Evolutionary conservation across 140 eudicot genomes (phyloP).

Genomic region (Flaveria floridana): DNA sequence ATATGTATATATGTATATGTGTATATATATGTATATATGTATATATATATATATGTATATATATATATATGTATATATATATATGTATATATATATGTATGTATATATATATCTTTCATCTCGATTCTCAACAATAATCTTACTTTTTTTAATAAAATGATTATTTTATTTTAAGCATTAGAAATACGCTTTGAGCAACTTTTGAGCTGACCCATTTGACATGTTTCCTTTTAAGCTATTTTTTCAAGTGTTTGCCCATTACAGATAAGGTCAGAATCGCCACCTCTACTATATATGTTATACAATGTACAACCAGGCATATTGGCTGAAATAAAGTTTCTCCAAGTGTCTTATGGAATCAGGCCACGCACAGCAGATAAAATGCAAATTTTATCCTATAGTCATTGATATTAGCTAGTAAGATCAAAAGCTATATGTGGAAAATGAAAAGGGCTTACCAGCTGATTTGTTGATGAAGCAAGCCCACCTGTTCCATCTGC

Average conservation of each 20-base stretch:
- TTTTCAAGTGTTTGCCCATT: neutral
- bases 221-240: neutral
- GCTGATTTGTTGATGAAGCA: constrained; percentile 88
- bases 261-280: neutral
- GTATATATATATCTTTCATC: neutral
- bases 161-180: neutral
- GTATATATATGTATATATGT: neutral
- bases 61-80: neutral
- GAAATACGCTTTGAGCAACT: neutral
- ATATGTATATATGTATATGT: neutral
- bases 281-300: neutral
- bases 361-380: neutral
- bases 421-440: constrained; percentile 15
- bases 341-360: constrained; percentile 2
- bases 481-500: constrained; percentile 74
- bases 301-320: neutral
- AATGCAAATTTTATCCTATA: neutral
- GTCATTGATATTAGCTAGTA: constrained; percentile 1
- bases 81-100: neutral
- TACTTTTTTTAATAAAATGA: neutral
- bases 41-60: neutral
- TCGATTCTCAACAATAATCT: neutral
- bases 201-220: constrained; percentile 3
- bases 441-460: constrained; percentile 48
- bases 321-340: constrained; percentile 17